Evolutionary conservation across 805 yeast genomes (phyloP).

Genomic region (Kluyveromyces wickerhamii): DNA sequence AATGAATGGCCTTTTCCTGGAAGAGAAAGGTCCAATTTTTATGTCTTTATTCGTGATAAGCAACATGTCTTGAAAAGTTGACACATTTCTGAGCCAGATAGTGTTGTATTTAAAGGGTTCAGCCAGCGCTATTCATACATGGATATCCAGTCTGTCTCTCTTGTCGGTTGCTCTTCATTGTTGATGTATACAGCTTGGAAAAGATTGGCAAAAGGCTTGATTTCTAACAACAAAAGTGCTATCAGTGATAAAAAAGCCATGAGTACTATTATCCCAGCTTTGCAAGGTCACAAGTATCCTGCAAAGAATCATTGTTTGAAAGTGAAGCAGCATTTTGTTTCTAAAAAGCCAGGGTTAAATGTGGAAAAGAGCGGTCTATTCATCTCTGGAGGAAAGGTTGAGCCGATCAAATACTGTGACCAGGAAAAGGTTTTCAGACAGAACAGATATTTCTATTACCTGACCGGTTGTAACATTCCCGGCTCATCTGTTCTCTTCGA

Average conservation of each 20-base stretch:
- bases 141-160: neutral
- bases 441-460: constrained; percentile 81
- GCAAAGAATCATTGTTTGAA: constrained; percentile 67
- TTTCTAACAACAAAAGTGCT: neutral
- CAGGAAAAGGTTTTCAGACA: constrained; percentile 75
- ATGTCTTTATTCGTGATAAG: too few relatives aligned
- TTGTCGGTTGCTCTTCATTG: constrained; percentile 2
- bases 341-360: constrained; percentile 16
- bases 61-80: too few relatives aligned
- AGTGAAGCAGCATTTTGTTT: constrained; percentile 37
- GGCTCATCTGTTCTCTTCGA: constrained; percentile 64
- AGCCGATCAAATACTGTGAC: constrained; percentile 68
- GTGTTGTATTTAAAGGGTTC: too few relatives aligned
- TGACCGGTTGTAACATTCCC: constrained; percentile 76
- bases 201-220: neutral
- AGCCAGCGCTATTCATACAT: too few relatives aligned
- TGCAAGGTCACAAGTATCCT: constrained; percentile 52
- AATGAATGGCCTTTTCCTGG: too few relatives aligned
- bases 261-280: constrained; percentile 1
- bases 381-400: constrained; percentile 52
- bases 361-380: constrained; percentile 38
- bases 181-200: constrained; percentile 5
- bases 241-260: neutral
- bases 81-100: too few relatives aligned
- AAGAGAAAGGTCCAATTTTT: too few relatives aligned